Evolutionary conservation across 2,329 filamentous ascomycete genomes (phyloP).

Genomic region (Epicoccum sorghinum): DNA sequence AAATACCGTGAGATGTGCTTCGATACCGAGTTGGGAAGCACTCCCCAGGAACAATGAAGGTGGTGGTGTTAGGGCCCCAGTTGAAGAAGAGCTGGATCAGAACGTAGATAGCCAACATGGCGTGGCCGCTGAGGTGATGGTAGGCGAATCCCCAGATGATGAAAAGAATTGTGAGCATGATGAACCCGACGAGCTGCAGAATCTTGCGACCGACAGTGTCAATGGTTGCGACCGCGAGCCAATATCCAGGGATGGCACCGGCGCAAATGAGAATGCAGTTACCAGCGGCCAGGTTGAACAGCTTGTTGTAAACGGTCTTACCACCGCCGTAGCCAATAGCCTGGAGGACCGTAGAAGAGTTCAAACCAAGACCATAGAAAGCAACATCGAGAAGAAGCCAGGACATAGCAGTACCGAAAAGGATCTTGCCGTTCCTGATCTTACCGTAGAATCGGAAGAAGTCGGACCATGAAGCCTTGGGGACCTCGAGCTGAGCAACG

Average conservation of each 20-base stretch:
- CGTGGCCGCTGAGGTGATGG: slow-evolving; percentile 44
- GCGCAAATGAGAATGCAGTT: slow-evolving; percentile 80
- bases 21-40: slow-evolving; percentile 59
- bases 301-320: slow-evolving; percentile 69
- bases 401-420: slow-evolving; percentile 80
- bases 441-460: slow-evolving; percentile 73
- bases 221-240: slow-evolving; percentile 62
- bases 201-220: slow-evolving; percentile 69
- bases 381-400: slow-evolving; percentile 70
- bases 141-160: slow-evolving; percentile 46
- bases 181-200: slow-evolving; percentile 43
- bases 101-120: slow-evolving; percentile 55
- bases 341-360: slow-evolving; percentile 73
- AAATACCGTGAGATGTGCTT: slow-evolving; percentile 58
- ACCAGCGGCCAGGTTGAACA: slow-evolving; percentile 77
- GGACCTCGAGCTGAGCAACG: slow-evolving; percentile 63
- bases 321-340: slow-evolving; percentile 71
- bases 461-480: slow-evolving; percentile 74
- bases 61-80: slow-evolving; percentile 57
- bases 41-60: slow-evolving; percentile 59
- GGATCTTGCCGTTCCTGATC: slow-evolving; percentile 73
- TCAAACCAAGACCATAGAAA: slow-evolving; percentile 67
- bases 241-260: slow-evolving; percentile 81
- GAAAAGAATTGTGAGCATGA: slow-evolving; percentile 43
- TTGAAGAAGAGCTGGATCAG: slow-evolving; percentile 60